Percentiles rank a stretch among this genome's conserved stretches.
Evolutionary conservation across 2,329 filamentous ascomycete species (phyloP).

Genomic region (Apiospora pterosperma): DNA sequence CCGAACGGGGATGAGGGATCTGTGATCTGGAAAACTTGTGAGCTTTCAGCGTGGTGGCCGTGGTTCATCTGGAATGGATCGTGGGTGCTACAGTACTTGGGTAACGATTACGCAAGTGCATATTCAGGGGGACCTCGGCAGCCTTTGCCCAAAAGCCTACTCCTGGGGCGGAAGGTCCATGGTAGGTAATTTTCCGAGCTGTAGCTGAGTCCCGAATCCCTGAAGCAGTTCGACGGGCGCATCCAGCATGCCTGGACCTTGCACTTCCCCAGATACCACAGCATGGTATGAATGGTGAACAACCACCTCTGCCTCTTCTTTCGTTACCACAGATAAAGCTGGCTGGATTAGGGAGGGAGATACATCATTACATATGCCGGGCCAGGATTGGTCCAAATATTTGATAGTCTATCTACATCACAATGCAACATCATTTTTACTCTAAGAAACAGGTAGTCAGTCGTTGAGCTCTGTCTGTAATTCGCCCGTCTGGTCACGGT

Average conservation of each 20-base stretch:
- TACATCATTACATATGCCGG: neutral
- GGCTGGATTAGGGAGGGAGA: neutral
- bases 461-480: neutral
- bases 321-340: neutral
- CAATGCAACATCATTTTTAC: neutral
- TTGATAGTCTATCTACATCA: neutral
- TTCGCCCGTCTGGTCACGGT: neutral
- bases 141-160: neutral
- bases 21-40: neutral
- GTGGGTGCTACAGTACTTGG: neutral
- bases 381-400: neutral
- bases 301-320: neutral
- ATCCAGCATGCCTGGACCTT: conserved; percentile 4
- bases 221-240: neutral
- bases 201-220: neutral
- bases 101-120: neutral
- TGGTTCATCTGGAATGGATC: neutral
- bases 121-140: neutral
- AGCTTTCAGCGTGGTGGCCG: neutral
- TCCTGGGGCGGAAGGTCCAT: neutral
- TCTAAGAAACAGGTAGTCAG: neutral
- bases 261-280: conserved; percentile 1
- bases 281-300: neutral
- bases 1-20: neutral
- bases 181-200: neutral